Evolutionary conservation across 257 asterid species (phyloP).

Genomic region (Solanum raphanifolium): DNA sequence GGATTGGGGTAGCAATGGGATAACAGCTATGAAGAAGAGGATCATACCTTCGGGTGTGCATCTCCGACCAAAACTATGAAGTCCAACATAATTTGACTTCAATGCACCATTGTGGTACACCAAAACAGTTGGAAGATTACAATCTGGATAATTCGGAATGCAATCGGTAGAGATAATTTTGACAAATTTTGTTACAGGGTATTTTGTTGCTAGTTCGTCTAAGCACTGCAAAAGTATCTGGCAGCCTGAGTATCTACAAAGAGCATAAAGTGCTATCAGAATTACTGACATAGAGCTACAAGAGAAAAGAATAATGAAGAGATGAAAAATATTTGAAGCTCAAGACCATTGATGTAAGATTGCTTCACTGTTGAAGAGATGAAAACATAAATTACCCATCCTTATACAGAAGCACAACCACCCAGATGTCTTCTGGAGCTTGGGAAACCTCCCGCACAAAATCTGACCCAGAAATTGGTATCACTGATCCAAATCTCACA

Average conservation of each 20-base stretch:
- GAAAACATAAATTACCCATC: slow-evolving; percentile 52
- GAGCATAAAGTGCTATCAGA: background rate
- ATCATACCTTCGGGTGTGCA: slow-evolving; percentile 85
- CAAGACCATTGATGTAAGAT: background rate
- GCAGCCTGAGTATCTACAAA: slow-evolving; percentile 55
- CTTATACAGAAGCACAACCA: slow-evolving; percentile 71
- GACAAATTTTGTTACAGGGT: slow-evolving; percentile 90
- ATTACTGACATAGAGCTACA: background rate
- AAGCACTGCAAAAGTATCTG: slow-evolving; percentile 71
- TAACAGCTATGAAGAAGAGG: background rate
- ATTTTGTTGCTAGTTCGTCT: slow-evolving; percentile 66
- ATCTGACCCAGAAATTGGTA: slow-evolving; percentile 92
- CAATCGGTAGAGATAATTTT: slow-evolving; percentile 88
- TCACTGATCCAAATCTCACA: slow-evolving; percentile 75
- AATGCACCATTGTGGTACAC: slow-evolving; percentile 80
- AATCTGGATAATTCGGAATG: slow-evolving; percentile 94
- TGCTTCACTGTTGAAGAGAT: background rate
- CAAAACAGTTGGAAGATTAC: slow-evolving; percentile 78
- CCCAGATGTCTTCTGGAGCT: slow-evolving; percentile 92
- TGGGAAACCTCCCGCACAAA: slow-evolving; percentile 96
- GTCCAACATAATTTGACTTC: slow-evolving; percentile 77
- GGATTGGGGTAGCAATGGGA: background rate
- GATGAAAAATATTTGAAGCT: background rate
- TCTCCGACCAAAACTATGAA: slow-evolving; percentile 77
- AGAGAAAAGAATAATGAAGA: background rate